These are phyloP conservation scores for Globisporangium irregulare DNA, from an alignment of 352 stramenopile species.

Conservation along the genomic window DNA sequence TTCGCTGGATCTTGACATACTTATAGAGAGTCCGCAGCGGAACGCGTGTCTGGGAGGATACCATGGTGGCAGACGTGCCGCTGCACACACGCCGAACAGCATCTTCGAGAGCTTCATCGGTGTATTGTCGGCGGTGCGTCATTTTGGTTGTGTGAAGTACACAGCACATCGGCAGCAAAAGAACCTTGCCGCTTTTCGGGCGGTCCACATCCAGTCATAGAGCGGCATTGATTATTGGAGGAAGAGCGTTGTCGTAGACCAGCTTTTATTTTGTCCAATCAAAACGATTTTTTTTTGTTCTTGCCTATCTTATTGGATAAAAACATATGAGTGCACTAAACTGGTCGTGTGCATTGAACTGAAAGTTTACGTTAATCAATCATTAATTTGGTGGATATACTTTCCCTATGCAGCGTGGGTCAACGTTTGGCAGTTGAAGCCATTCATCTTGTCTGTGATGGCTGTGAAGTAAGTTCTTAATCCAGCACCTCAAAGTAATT, in stretches of 20 bases:
- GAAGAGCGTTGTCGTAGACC: not conserved
- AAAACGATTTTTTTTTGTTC: not conserved
- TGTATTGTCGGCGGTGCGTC: not conserved
- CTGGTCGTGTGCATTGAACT: slow-evolving; percentile 3
- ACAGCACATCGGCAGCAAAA: not conserved
- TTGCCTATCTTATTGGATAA: slow-evolving; percentile 1
- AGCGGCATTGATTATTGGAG: slow-evolving; percentile 3
- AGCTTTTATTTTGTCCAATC: slow-evolving; percentile 1
- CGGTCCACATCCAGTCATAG: not conserved
- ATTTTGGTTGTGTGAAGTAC: not conserved
- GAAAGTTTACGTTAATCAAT: not conserved
- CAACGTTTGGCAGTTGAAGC: too few relatives aligned
- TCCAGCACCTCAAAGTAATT: too few relatives aligned
- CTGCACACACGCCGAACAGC: not conserved
- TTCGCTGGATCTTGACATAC: not conserved
- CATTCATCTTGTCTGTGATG: too few relatives aligned
- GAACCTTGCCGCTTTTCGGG: not conserved
- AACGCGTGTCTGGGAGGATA: slow-evolving; percentile 1
- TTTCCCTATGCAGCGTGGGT: too few relatives aligned
- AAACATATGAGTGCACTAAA: slow-evolving; percentile 7
- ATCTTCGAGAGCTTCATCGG: not conserved
- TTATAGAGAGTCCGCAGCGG: not conserved
- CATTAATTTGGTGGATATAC: too few relatives aligned
- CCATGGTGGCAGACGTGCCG: not conserved
- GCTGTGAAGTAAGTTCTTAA: too few relatives aligned